These are phyloP conservation scores for Wickerhamomyces ciferrii DNA, from an alignment of 805 yeast species.

Conservation along the genomic window DNA sequence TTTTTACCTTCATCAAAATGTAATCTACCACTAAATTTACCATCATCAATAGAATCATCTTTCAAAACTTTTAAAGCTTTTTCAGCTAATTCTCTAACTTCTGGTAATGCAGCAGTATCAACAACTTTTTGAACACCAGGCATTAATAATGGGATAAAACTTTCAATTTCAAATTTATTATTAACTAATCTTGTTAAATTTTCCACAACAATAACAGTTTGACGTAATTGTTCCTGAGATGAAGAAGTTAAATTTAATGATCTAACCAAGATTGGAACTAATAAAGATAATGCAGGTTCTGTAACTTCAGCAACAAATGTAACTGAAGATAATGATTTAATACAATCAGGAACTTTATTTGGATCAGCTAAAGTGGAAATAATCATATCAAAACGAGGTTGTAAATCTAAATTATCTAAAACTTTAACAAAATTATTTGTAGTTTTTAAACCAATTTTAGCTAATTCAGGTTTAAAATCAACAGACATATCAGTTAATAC, in stretches of 20 bases:
- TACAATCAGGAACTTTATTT: conserved; percentile 79
- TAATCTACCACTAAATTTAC: conserved; percentile 74
- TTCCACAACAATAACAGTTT: conserved; percentile 93
- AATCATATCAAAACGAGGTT: conserved; percentile 78
- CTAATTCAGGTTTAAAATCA: conserved; percentile 94
- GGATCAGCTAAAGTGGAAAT: conserved; percentile 91
- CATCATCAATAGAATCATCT: conserved; percentile 73
- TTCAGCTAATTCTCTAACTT: conserved; percentile 87
- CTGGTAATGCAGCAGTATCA: conserved; percentile 89
- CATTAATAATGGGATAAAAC: conserved; percentile 75
- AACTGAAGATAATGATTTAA: conserved; percentile 84
- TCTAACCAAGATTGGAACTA: conserved; percentile 89
- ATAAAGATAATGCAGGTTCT: conserved; percentile 84
- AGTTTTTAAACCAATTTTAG: conserved; percentile 74
- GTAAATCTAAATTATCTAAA: conserved; percentile 88
- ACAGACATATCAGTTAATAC: conserved; percentile 84
- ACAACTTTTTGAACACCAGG: conserved; percentile 93
- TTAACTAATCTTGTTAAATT: conserved; percentile 93
- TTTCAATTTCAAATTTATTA: conserved; percentile 86
- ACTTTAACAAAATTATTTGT: conserved; percentile 70
- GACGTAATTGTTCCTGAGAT: conserved; percentile 94
- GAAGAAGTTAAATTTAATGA: conserved; percentile 79
- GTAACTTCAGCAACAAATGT: conserved; percentile 98
- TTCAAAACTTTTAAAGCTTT: conserved; percentile 80
- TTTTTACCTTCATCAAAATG: conserved; percentile 45